Evolutionary conservation across 768 basidiomycete species (phyloP).

Genomic region (Lactifluus hygrophoroides): DNA sequence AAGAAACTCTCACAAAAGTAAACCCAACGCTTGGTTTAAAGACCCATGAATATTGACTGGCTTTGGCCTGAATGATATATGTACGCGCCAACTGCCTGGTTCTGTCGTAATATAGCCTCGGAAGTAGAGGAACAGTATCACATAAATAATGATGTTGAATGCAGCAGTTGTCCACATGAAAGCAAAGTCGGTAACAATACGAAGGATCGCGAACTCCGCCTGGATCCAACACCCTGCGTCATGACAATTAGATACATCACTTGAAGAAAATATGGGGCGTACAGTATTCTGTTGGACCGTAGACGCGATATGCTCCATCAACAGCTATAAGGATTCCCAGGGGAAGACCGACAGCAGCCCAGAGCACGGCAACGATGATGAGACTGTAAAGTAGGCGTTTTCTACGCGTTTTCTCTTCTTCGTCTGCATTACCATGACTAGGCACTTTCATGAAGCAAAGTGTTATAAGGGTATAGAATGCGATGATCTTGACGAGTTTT

Average conservation of each 20-base stretch:
- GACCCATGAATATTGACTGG: not conserved
- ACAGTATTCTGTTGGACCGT: not conserved
- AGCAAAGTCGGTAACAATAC: not conserved
- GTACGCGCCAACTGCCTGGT: not conserved
- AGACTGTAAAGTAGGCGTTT: not conserved
- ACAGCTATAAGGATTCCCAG: not conserved
- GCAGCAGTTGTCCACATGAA: not conserved
- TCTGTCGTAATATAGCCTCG: not conserved
- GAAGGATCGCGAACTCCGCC: not conserved
- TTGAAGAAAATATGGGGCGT: not conserved
- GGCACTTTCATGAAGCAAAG: not conserved
- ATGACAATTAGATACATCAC: not conserved
- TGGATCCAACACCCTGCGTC: not conserved
- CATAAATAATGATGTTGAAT: not conserved
- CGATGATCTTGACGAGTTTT: not conserved
- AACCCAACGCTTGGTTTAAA: not conserved
- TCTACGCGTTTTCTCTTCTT: not conserved
- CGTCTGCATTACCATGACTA: too few relatives aligned
- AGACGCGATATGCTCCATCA: not conserved
- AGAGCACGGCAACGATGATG: not conserved
- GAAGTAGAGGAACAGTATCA: not conserved
- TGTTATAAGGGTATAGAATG: not conserved
- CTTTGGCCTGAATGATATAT: too few relatives aligned
- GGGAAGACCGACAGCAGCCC: not conserved
- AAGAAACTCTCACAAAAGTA: not conserved